Evolutionary conservation across 2,329 filamentous ascomycete genomes (phyloP), one percentile per base, ranked within the genome.

Genomic region (Capronia coronata): DNA sequence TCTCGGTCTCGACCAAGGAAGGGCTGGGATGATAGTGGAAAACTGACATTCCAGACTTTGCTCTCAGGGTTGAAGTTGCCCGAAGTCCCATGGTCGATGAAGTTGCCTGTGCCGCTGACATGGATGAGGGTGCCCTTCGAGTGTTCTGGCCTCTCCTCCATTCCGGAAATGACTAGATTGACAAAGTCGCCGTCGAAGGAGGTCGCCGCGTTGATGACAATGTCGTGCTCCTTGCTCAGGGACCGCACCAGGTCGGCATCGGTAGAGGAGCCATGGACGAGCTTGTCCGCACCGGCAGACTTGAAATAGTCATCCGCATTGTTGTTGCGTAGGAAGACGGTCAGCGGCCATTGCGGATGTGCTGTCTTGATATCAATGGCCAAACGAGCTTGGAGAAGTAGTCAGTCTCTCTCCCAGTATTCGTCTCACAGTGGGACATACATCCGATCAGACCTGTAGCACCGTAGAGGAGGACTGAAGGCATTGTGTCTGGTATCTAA

Each of bases 41-140:
- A n/a, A 48, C 51, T 22, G 2, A 54, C 48, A 51, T 51, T 54
- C 51, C 51, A 54, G 18, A 54, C 51, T 51, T 51, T 54, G 30
- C 51, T 48, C n/a, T 42, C 30, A 11, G 51, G 48, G 23, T 54
- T 54, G 40, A 51, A 51, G 27, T 42, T 45, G 21, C 51, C 51
- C 4, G 25, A 47, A n/a, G 34, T 54, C 14, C 48, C 51, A 18
- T 47, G 11, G 18, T 54, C 51, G 22, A 54, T 54, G 37, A 54
- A 54, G 22, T 54, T 54, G 8, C 51, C 48, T 2, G 48, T 49
- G 19, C 45, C 52, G 16, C 49, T 49, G 19, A 54, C n/a, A 34
- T 55, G 49, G 29, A 51, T 27, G 19, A 55, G 34, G 3, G 52
- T 55, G 11, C 52, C 49, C 19, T 55, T 51, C 11, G 44, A 32